Base-by-base conservation (phyloP, 1,139 yeast species). In the Hansenula lynferdii region DNA sequence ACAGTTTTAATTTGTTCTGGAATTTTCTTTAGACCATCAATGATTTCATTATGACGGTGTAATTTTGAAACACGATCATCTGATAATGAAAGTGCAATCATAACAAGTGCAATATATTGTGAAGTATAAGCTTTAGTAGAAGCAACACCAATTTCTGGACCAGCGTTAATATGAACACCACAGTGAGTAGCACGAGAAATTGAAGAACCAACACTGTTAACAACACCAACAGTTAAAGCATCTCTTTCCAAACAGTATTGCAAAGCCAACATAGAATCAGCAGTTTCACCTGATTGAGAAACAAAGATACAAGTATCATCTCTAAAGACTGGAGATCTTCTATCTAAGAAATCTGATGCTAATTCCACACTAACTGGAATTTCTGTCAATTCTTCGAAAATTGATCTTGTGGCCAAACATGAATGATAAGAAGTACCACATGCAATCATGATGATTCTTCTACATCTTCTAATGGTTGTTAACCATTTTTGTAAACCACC, bases 111-210 rank as follows among this genome's bases (percentile, higher is more conserved):
- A 65, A 94, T 89, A 64, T 82, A 94, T 66, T 94, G 99, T 20
- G 98, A 94, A 15, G 99, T 92, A 69, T 94, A 94, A 21, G 98
- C 98, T 69, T 94, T 94, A 37, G 99, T 94, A n/a, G 97, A 89
- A 11, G 98, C 99, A 54, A 94, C 99, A 63, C 98, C 98, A 51
- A 94, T 92, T 69, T 94, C 99, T 30, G 98, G 98, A 48, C 99
- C 99, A 33, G 98, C 98, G 62, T 94, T 94, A 61, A 94, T 90
- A 64, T 94, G 99, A 40, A 94, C 97, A 77, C 99, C 99, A 72
- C 98, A 94, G 66, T 90, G 96, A 30, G 99, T 94, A 58, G 80
- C 84, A 63, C 97, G 80, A 17, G 97, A 90, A 67, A 94, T 87
- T 37, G 94, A 80, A 7, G 98, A 94, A 56, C 99, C 99, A 34